phyloP scores from a whole-genome alignment of 371 early-diverging fungal genomes.

The Batkoa obscura region DNA sequence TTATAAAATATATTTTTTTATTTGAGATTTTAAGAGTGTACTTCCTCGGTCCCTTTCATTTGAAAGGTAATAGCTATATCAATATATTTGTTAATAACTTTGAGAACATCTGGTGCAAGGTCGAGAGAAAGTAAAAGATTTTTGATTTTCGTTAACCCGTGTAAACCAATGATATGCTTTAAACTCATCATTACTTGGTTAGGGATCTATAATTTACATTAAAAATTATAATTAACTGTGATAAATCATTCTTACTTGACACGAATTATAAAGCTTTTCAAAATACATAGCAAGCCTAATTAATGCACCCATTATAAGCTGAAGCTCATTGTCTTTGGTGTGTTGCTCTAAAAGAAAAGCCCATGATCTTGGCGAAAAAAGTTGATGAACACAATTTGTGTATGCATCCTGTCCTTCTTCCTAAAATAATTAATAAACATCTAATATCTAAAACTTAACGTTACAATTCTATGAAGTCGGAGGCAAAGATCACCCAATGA shows the following conservation, averaged over 20 bases:
- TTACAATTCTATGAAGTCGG: constrained; percentile 60
- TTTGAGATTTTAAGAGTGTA: no score
- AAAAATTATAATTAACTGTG: neutral
- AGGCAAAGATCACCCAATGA: constrained; percentile 77
- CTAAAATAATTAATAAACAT: constrained; percentile 8
- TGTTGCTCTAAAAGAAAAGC: constrained; percentile 64
- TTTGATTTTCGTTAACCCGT: constrained; percentile 80
- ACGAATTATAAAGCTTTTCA: constrained; percentile 66
- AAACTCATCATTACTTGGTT: constrained; percentile 61
- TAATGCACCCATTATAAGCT: constrained; percentile 54
- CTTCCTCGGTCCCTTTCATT: constrained; percentile 4
- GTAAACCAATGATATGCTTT: constrained; percentile 55
- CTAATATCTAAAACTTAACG: neutral
- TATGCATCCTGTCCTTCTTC: constrained; percentile 83
- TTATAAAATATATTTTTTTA: no score
- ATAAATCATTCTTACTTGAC: constrained; percentile 33
- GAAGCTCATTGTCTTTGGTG: constrained; percentile 53
- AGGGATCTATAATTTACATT: constrained; percentile 37
- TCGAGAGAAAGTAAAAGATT: constrained; percentile 76
- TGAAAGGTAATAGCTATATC: neutral
- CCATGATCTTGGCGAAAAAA: constrained; percentile 77
- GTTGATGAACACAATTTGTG: constrained; percentile 64
- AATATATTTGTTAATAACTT: constrained; percentile 26
- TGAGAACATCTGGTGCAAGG: constrained; percentile 52
- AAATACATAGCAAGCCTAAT: constrained; percentile 62